These are phyloP conservation scores for Kwoniella pini DNA, from an alignment of 768 basidiomycete genomes.

Conservation along the genomic window DNA sequence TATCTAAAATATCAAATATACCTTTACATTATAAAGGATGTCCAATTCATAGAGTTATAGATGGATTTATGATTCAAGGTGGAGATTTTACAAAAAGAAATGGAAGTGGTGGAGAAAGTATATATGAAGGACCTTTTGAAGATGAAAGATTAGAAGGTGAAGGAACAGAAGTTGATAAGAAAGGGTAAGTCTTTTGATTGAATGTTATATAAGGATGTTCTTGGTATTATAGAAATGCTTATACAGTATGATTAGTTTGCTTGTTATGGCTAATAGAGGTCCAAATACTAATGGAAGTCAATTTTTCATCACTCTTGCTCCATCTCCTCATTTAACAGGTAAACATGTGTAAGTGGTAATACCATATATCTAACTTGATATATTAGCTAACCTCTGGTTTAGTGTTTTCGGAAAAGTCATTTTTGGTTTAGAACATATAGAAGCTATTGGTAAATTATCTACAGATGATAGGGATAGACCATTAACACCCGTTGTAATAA, in stretches of 20 bases:
- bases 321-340: constrained; percentile 60
- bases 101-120: constrained; percentile 55
- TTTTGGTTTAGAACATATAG: constrained; percentile 58
- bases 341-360: constrained; percentile 50
- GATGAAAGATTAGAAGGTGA: constrained; percentile 71
- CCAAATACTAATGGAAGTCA: constrained; percentile 83
- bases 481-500: constrained; percentile 65
- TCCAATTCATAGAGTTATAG: constrained; percentile 76
- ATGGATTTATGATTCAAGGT: constrained; percentile 69
- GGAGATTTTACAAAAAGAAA: constrained; percentile 71
- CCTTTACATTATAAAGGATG: constrained; percentile 81
- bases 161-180: constrained; percentile 57
- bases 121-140: constrained; percentile 61
- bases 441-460: constrained; percentile 65
- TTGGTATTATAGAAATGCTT: too few species aligned
- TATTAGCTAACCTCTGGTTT: not conserved
- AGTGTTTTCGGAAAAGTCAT: constrained; percentile 53
- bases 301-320: constrained; percentile 79
- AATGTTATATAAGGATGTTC: not conserved
- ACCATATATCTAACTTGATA: not conserved
- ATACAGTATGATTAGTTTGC: too few species aligned
- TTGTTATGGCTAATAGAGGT: constrained; percentile 81
- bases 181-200: constrained; percentile 64
- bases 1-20: constrained; percentile 64
- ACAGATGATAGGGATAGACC: constrained; percentile 78